phyloP scores from a whole-genome alignment of 805 yeast species.

The Priceomyces melissophilus region DNA sequence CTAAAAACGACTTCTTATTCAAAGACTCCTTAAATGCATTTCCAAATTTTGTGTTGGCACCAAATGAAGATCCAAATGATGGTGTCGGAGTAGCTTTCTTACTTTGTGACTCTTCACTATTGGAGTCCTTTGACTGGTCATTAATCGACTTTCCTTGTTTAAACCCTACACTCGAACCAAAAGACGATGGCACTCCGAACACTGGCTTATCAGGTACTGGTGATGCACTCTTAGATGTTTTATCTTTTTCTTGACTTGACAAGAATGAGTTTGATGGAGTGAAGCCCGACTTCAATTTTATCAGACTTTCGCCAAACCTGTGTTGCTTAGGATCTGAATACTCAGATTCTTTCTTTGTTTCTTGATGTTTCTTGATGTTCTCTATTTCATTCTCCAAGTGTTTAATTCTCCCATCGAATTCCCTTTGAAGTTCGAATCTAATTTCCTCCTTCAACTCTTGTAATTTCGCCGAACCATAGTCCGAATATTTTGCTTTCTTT shows the following conservation, averaged over 20 bases:
- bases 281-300: constrained; percentile 4
- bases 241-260: constrained; percentile 6
- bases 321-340: background rate
- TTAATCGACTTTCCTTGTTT: constrained; percentile 27
- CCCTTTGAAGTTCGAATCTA: constrained; percentile 24
- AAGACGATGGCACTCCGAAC: constrained; percentile 41
- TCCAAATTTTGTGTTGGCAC: constrained; percentile 44
- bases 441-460: constrained; percentile 30
- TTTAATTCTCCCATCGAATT: constrained; percentile 14
- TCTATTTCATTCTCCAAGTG: constrained; percentile 19
- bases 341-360: background rate
- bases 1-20: constrained; percentile 57
- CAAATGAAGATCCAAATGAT: constrained; percentile 32
- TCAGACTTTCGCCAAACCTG: constrained; percentile 9
- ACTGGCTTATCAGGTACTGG: constrained; percentile 12
- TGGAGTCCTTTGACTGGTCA: constrained; percentile 13
- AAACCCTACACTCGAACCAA: constrained; percentile 29
- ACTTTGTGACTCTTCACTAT: constrained; percentile 3
- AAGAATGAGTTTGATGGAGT: constrained; percentile 15
- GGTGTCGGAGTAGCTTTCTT: constrained; percentile 7
- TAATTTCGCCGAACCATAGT: constrained; percentile 7
- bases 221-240: constrained; percentile 11
- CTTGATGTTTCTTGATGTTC: constrained; percentile 11
- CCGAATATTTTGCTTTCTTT: constrained; percentile 10
- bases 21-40: constrained; percentile 55